Evolutionary conservation across 441 rosid species (phyloP).

Genomic region (Gossypium davidsonii): DNA sequence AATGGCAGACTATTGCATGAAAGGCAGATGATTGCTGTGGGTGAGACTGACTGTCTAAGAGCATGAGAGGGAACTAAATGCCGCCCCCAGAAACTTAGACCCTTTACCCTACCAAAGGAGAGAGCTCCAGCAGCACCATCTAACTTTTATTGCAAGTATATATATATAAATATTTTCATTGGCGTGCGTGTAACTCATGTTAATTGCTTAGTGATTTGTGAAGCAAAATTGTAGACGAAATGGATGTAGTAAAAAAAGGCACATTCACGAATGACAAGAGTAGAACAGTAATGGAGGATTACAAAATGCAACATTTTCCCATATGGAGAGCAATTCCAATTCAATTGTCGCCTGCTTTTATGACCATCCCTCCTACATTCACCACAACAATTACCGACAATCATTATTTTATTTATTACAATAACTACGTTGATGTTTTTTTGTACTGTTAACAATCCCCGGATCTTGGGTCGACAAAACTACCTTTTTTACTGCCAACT

Average conservation of each 20-base stretch:
- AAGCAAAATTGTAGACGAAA: not conserved
- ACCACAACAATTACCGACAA: not conserved
- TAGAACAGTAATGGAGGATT: not conserved
- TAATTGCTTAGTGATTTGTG: not conserved
- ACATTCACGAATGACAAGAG: not conserved
- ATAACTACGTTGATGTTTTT: not conserved
- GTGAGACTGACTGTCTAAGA: not conserved
- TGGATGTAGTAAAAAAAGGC: not conserved
- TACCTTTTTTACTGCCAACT: not conserved
- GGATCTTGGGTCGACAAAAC: constrained; percentile 6
- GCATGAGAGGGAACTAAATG: not conserved
- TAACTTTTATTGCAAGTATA: not conserved
- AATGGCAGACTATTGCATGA: not conserved
- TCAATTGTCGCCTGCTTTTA: constrained; percentile 24
- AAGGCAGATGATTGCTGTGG: not conserved
- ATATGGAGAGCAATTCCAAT: constrained; percentile 10
- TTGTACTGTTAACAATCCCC: not conserved
- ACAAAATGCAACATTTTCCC: not conserved
- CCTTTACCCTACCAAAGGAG: not conserved
- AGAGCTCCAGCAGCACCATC: not conserved
- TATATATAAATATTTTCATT: not conserved
- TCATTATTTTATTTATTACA: not conserved
- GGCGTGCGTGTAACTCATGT: not conserved
- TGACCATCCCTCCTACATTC: constrained; percentile 20
- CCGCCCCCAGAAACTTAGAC: not conserved